Conservation (phyloP, 495 filamentous ascomycete genomes). For the Symbiotaphrina buchneri region DNA sequence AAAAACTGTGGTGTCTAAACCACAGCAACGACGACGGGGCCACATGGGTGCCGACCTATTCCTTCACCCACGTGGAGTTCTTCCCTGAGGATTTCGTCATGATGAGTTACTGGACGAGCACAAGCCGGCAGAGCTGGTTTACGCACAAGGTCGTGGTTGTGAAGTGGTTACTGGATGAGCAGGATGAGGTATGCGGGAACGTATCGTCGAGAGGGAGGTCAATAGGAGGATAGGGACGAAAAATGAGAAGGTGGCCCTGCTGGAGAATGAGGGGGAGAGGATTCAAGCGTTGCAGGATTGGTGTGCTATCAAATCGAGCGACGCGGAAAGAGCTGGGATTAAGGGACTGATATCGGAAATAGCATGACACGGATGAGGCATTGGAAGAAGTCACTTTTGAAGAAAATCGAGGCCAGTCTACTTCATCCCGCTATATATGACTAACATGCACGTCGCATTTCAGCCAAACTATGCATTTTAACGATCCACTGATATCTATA, state of each 20-base stretch:
- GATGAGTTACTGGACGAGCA: constrained; percentile 35
- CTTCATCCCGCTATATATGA: no score
- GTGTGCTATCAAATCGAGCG: constrained; percentile 29
- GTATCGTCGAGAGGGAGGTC: constrained; percentile 25
- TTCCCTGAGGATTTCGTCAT: constrained; percentile 36
- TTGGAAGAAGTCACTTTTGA: no score
- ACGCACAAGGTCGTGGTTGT: constrained; percentile 25
- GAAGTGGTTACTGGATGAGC: constrained; percentile 26
- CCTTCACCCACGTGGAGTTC: constrained; percentile 38
- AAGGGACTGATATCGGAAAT: constrained; percentile 23
- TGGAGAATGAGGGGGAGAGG: constrained; percentile 26
- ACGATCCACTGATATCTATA: no score
- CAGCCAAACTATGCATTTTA: no score
- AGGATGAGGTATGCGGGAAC: constrained; percentile 34
- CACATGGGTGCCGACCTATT: constrained; percentile 33
- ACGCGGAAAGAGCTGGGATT: constrained; percentile 26
- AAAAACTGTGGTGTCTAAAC: constrained; percentile 40
- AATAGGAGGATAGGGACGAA: constrained; percentile 35
- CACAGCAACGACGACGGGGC: constrained; percentile 20
- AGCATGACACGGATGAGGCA: no score
- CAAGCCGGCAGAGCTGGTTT: constrained; percentile 21
- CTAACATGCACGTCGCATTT: no score
- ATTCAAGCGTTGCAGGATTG: constrained; percentile 24
- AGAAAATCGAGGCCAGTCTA: no score
- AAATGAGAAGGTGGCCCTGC: constrained; percentile 24